A percentile compares a stretch with the other conserved stretches of the same genome.
Conservation (phyloP, 139 green algal species). For the Micractinium sp. region DNA sequence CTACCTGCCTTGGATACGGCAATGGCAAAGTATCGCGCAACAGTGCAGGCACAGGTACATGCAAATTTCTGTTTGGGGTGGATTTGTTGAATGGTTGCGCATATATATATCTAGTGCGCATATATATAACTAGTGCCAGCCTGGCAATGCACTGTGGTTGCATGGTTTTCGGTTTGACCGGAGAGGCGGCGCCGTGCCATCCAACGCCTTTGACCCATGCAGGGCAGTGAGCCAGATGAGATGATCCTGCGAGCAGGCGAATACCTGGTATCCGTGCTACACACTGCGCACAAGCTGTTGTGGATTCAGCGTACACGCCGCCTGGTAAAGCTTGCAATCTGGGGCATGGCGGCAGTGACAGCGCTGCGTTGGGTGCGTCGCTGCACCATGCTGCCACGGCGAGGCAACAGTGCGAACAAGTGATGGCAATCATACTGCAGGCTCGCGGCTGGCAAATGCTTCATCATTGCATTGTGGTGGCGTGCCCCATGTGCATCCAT, state of each 20-base stretch:
- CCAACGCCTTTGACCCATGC: not conserved
- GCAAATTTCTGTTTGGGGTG: not conserved
- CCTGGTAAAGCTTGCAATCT: not conserved
- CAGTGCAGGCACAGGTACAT: constrained; percentile 1
- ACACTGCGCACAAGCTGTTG: constrained; percentile 20
- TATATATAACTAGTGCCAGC: not conserved
- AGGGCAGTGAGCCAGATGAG: constrained; percentile 45
- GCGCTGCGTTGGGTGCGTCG: constrained; percentile 9
- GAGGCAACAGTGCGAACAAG: too few relatives aligned
- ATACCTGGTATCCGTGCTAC: constrained; percentile 48
- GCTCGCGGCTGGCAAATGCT: too few relatives aligned
- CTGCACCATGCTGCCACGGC: not conserved
- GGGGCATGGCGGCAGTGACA: not conserved
- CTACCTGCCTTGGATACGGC: constrained; percentile 41
- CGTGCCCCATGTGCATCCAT: too few relatives aligned
- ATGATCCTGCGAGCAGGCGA: constrained; percentile 61
- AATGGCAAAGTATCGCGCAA: constrained; percentile 9
- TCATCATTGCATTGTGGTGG: too few relatives aligned
- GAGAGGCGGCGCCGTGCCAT: not conserved
- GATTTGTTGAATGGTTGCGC: not conserved
- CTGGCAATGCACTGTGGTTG: not conserved
- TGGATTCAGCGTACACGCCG: constrained; percentile 2
- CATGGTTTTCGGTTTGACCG: not conserved
- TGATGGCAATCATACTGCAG: too few relatives aligned
- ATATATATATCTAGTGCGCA: not conserved